Evolutionary conservation across 2,329 filamentous ascomycete genomes (phyloP).

Genomic region (Beauveria sp.): DNA sequence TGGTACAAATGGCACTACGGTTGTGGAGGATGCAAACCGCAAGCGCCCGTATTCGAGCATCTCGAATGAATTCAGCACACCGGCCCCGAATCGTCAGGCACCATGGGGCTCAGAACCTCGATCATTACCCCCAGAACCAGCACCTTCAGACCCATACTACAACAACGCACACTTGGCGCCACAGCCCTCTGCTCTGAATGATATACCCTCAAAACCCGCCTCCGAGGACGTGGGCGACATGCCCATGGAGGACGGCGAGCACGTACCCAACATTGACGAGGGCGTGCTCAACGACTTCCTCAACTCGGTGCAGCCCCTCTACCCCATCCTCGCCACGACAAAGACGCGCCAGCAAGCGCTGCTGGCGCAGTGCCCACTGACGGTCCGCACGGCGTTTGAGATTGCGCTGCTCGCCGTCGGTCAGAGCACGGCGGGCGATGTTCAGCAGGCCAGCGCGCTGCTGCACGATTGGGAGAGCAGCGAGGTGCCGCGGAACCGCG

Average conservation of each 20-base stretch:
- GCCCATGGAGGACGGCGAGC: conserved; percentile 25
- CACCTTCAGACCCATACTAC: conserved; percentile 28
- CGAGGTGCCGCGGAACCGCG: conserved; percentile 28
- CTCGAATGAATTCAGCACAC: conserved; percentile 34
- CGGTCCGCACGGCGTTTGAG: conserved; percentile 56
- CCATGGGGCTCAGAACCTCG: conserved; percentile 42
- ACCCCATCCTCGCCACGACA: conserved; percentile 56
- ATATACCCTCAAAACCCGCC: conserved; percentile 28
- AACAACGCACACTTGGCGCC: conserved; percentile 37
- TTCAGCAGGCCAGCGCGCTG: conserved; percentile 37
- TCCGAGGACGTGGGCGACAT: conserved; percentile 23
- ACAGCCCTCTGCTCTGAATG: conserved; percentile 33
- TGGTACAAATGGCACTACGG: conserved; percentile 20
- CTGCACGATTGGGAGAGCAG: conserved; percentile 45
- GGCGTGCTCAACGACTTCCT: conserved; percentile 48
- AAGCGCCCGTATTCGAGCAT: conserved; percentile 45
- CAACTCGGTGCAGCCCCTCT: conserved; percentile 55
- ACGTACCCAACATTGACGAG: conserved; percentile 34
- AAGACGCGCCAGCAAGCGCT: conserved; percentile 48
- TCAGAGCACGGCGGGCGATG: conserved; percentile 31
- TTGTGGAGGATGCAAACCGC: conserved; percentile 22
- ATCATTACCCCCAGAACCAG: conserved; percentile 33
- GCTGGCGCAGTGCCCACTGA: conserved; percentile 46
- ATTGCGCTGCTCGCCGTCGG: conserved; percentile 54
- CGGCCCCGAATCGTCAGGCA: conserved; percentile 33